Base-by-base conservation (phyloP, 345 rosid species). In the Triadica sebifera region DNA sequence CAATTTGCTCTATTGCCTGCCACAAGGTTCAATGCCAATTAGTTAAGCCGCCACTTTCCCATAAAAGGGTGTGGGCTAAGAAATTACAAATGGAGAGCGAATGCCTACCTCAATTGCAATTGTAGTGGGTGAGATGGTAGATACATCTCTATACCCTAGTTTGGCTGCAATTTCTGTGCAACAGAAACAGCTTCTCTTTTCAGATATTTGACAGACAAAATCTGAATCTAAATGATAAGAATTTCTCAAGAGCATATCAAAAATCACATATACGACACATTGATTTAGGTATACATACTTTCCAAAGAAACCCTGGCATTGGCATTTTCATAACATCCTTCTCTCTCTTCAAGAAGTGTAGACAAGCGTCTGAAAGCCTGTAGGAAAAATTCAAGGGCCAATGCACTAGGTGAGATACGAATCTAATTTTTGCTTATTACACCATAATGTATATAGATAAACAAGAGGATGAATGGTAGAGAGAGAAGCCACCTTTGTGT, bases 351-450 rank as follows among this genome's bases (percentile, higher is more conserved):
- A 77, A 81, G 78, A 61, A 93, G 92, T 57, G 84, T 69, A 17
- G 98, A 88, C 76, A 95, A 79, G 24, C 92, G 97, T 37, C 65
- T 85, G 16, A 85, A 85, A 71, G 98, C 92, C 99, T 95, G 78
- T 66, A 65, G 8, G 69, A n/a, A 61, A 34, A 13, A 63, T n/a
- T 58, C 8, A 77, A 46, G 57, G 29, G 65, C 66, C 64, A 46
- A 61, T 58, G 37, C 47, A 19, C 9, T 13, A 46, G 4, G 60
- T 19, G 34, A 25, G 16, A 22, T 5, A 43, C 9, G 12, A 60
- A 51, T 51, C 39, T 45, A 24, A 45, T 62, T 39, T 22, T 51
- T 34, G 55, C 1, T 11, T 15, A 46, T 46, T 2, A 10, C 29
- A 19, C 55, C 29, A 52, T 9, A n/a, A 8, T 8, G 12, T n/a